Conservation (phyloP, 129 eudicot genomes). For the Flaveria linearis region DNA sequence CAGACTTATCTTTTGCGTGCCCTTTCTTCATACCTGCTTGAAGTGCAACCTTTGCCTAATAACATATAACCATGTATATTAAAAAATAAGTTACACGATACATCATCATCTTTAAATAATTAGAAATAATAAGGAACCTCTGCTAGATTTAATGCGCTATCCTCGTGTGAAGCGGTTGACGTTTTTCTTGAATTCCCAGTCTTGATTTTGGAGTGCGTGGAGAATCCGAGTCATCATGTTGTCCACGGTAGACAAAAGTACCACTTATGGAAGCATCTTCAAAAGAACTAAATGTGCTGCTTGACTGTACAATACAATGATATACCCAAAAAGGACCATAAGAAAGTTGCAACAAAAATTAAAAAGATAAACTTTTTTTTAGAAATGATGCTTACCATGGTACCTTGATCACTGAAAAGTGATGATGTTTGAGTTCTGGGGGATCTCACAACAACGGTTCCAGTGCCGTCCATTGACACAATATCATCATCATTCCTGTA, state of each 20-base stretch:
- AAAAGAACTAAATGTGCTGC: conserved; percentile 58
- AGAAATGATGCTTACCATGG: conserved; percentile 45
- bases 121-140: conserved; percentile 54
- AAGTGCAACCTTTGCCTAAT: conserved; percentile 91
- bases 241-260: conserved; percentile 90
- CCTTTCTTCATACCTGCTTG: conserved; percentile 75
- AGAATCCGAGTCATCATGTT: conserved; percentile 77
- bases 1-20: conserved; percentile 53
- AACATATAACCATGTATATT: conserved; percentile 21
- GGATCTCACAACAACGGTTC: conserved; percentile 83
- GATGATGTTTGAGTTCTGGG: conserved; percentile 61
- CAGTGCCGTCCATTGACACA: conserved; percentile 59
- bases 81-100: background rate
- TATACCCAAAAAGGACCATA: conserved; percentile 21
- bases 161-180: conserved; percentile 76
- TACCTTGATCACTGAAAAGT: conserved; percentile 57
- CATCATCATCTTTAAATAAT: background rate
- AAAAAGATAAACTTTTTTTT: background rate
- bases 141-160: conserved; percentile 81
- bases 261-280: conserved; percentile 82
- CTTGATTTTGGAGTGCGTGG: conserved; percentile 85
- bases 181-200: conserved; percentile 77
- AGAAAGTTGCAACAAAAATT: conserved; percentile 3
- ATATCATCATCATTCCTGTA: conserved; percentile 58
- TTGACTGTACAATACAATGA: conserved; percentile 44